phyloP scores from a whole-genome alignment of 169 alveolate species.

The Plasmodium malariae region DNA sequence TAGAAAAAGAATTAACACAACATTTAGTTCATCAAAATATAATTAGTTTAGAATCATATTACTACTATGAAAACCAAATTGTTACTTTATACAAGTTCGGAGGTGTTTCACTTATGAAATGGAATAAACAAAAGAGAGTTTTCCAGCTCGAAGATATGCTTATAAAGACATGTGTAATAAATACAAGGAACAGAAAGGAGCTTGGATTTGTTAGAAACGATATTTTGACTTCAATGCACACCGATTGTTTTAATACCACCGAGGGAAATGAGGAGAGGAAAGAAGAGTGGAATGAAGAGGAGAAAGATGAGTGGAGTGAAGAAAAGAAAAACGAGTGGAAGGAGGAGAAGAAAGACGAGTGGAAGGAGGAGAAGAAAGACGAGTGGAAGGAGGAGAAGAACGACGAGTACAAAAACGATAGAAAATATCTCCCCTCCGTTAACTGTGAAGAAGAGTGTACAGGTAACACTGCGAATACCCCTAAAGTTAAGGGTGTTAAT shows the following conservation, averaged over 20 bases:
- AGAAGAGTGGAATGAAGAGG: background rate
- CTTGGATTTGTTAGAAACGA: too few relatives aligned
- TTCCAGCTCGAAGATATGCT: constrained; percentile 13
- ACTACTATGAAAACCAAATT: constrained; percentile 1
- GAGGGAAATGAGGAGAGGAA: too few relatives aligned
- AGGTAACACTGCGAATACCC: too few relatives aligned
- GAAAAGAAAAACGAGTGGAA: background rate
- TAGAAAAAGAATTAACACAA: constrained; percentile 36
- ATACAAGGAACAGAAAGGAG: too few relatives aligned
- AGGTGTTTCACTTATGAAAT: constrained; percentile 41
- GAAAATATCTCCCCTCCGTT: too few relatives aligned
- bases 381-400: too few relatives aligned
- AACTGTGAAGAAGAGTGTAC: too few relatives aligned
- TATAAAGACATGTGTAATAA: too few relatives aligned
- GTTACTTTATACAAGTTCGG: constrained; percentile 29
- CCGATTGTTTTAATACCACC: too few relatives aligned
- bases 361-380: background rate
- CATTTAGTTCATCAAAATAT: constrained; percentile 30
- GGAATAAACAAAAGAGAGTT: constrained; percentile 22
- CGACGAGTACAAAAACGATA: too few relatives aligned
- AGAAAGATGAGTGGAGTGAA: background rate
- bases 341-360: background rate
- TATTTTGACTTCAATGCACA: too few relatives aligned
- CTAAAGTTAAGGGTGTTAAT: too few relatives aligned
- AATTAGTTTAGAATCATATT: constrained; percentile 10